These are phyloP conservation scores for Sclerotinia borealis DNA, from an alignment of 2,329 filamentous ascomycete genomes.

Conservation along the genomic window DNA sequence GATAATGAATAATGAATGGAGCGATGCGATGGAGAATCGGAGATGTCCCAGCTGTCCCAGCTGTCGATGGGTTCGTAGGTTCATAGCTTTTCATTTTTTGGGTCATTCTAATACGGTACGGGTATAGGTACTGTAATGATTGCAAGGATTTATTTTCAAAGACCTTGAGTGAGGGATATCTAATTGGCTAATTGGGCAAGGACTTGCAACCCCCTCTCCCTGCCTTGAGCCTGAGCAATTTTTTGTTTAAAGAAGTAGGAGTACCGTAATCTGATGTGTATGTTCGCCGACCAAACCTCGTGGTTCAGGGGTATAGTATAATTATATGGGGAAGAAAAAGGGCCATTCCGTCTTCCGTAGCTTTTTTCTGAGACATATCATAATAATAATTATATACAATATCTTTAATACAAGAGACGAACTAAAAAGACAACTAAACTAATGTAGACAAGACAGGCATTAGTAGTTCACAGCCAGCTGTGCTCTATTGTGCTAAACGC, in stretches of 20 bases:
- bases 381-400: neutral
- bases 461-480: neutral
- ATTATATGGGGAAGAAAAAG: neutral
- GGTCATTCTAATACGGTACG: neutral
- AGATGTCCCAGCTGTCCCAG: neutral
- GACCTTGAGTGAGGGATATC: neutral
- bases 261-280: neutral
- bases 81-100: neutral
- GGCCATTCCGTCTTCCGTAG: neutral
- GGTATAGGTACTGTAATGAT: too few species aligned
- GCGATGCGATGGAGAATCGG: too few species aligned
- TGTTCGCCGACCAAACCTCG: slow-evolving; percentile 11
- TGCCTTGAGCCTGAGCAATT: neutral
- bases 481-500: neutral
- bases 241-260: too few species aligned
- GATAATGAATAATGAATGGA: too few species aligned
- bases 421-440: neutral
- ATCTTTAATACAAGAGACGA: neutral
- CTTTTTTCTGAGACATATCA: slow-evolving; percentile 2
- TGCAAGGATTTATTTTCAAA: neutral
- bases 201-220: neutral
- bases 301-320: neutral
- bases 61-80: neutral
- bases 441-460: neutral
- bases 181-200: neutral